Evolutionary conservation across 352 stramenopile species (phyloP), one percentile per base, ranked within the genome.

Genomic region (Phytophthora macrochlamydospora): DNA sequence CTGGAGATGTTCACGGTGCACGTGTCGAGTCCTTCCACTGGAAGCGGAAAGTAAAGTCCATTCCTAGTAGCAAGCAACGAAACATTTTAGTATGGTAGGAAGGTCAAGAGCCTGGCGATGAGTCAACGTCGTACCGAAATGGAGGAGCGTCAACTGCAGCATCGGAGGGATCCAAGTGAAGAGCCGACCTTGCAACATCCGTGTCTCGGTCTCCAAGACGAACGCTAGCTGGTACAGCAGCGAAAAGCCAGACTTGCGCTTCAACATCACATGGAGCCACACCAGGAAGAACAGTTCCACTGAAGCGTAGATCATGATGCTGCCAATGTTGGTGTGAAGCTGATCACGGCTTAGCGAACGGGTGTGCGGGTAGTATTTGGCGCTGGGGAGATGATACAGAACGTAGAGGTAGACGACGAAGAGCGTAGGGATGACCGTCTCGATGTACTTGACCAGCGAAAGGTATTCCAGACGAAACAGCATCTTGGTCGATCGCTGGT

Each of bases 141-240:
- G 67, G 3, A 58, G 9, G 7, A 76, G 58, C 0, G 53, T 64
- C 37, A 70, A 69, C 49, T 45, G 56, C 18, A 76, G 51, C 14
- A 59, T 59, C 43, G 51, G 62, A 7, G 53, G 52, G 31, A 69
- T 40, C 63, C 53, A 73, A 38, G 58, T 31, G 32, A 76, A 51
- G 4, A 76, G 18, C 2, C 42, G 42, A 3, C 52, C 43, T 12
- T 76, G 63, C 5, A 76, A 24, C 18, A 51, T n/a, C 9, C 45
- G 32, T 3, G 29, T 12, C 13, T 76, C 59, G 3, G 11, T 71
- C 53, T 79, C 67, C 1, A 79, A 51, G 30, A 77, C 69, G 35
- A 79, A 77, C 2, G 59, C 72, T 12, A 79, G 50, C 28, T 62
- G 45, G 32, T 69, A 62, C 2, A 68, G 14, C 35, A 56, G 49